A percentile compares a stretch with the other conserved stretches of the same genome.
These are phyloP conservation scores for Penicillium freii DNA, from an alignment of 2,329 filamentous ascomycete species.

Conservation along the genomic window DNA sequence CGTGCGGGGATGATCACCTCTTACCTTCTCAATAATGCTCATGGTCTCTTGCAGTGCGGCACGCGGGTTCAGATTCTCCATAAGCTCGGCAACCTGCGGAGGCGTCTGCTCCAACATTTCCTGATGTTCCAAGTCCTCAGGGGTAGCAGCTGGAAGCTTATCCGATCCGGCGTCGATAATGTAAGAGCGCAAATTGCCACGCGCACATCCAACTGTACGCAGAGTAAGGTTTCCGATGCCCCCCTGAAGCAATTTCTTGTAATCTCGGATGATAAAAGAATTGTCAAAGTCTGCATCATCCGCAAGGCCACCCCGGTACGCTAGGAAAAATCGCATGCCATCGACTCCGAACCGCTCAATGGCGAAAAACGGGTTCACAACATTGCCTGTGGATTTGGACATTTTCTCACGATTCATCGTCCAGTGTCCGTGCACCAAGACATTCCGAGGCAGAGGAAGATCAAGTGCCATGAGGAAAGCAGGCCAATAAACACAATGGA, in stretches of 20 bases:
- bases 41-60: slow-evolving; percentile 65
- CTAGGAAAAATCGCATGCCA: slow-evolving; percentile 83
- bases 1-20: slow-evolving; percentile 13
- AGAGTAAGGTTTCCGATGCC: slow-evolving; percentile 78
- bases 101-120: slow-evolving; percentile 44
- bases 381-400: slow-evolving; percentile 93
- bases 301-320: slow-evolving; percentile 71
- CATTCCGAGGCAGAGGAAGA: slow-evolving; percentile 71
- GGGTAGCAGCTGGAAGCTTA: slow-evolving; percentile 28
- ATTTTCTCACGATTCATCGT: slow-evolving; percentile 89
- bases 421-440: slow-evolving; percentile 94
- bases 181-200: slow-evolving; percentile 65
- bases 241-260: slow-evolving; percentile 74
- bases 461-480: slow-evolving; percentile 88
- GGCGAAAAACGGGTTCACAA: slow-evolving; percentile 90
- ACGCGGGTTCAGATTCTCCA: slow-evolving; percentile 65
- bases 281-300: slow-evolving; percentile 87
- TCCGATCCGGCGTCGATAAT: slow-evolving; percentile 46
- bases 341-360: slow-evolving; percentile 86
- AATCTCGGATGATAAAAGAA: slow-evolving; percentile 67
- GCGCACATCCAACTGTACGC: slow-evolving; percentile 65
- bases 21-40: slow-evolving; percentile 59
- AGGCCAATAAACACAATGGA: slow-evolving; percentile 98
- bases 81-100: slow-evolving; percentile 50
- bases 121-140: slow-evolving; percentile 39